Conservation (phyloP, 2,329 filamentous ascomycete species). For the Trichophyton verrucosum region DNA sequence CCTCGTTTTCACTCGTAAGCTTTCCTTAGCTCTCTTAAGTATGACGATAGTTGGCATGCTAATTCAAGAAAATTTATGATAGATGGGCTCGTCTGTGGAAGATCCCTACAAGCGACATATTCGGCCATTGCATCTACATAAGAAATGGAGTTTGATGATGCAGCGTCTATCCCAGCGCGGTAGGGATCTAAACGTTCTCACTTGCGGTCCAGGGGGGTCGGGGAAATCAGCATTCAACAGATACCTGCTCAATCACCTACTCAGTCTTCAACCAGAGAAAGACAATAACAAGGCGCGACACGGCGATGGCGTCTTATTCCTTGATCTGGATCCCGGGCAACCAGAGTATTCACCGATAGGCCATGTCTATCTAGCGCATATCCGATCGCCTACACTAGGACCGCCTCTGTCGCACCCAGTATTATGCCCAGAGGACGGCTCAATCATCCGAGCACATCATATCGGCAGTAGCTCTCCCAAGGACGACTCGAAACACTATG, state of each 20-base stretch:
- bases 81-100: conserved; percentile 33
- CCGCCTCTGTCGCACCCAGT: conserved; percentile 44
- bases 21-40: not conserved
- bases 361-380: conserved; percentile 44
- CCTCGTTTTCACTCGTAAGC: conserved; percentile 33
- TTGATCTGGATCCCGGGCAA: conserved; percentile 49
- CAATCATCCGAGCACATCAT: conserved; percentile 40
- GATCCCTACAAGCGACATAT: conserved; percentile 31
- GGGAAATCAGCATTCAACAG: conserved; percentile 50
- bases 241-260: conserved; percentile 43
- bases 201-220: conserved; percentile 44
- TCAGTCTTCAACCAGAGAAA: conserved; percentile 29
- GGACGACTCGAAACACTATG: conserved; percentile 46
- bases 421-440: conserved; percentile 22
- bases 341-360: conserved; percentile 49
- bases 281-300: conserved; percentile 18
- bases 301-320: conserved; percentile 37
- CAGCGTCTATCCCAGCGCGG: conserved; percentile 33
- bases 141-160: conserved; percentile 33
- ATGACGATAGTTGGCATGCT: not conserved
- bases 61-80: not conserved
- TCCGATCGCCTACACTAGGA: conserved; percentile 41
- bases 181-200: conserved; percentile 32
- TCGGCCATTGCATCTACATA: conserved; percentile 32
- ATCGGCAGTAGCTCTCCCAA: conserved; percentile 43